Evolutionary conservation across 768 basidiomycete genomes (phyloP), one percentile per base, ranked within the genome.

Genomic region (Termitomyces sp.): DNA sequence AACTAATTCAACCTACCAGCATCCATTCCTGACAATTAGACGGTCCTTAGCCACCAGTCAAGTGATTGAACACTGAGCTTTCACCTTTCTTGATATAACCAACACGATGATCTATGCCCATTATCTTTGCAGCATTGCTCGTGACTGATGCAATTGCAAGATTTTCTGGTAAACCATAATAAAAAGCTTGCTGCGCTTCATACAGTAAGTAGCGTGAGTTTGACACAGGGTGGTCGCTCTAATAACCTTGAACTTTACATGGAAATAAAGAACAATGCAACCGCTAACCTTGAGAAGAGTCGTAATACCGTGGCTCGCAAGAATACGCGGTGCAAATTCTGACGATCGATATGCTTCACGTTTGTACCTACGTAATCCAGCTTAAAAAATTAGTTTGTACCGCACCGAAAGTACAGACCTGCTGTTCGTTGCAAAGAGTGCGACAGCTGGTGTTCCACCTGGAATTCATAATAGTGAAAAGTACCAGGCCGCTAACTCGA

Each of bases 131-230:
- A 36, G 94, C 81, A 46, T 81, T 85, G 32, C 84, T 84, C 0
- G 86, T 96, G 10, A 96, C 87, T 31, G 91, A 84, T 3, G 87
- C 79, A 40, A 96, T 77, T 0, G 94, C 89, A 9, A 85, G 74
- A 56, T 87, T 84, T 7, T 79, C 78, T 37, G 88, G 84, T 5
- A 96, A 79, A 11, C 92, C 92, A 66, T 89, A 92, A 70, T 87
- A 89, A 68, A 89, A 85, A 0, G 89, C 91, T 72, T 91, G 90
- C 67, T 92, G 91, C 4, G 93, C 92, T 71, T 96, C 93, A 65
- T 86, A 90, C 25, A 93, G 69, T 10, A 96, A 79, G 73, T 88
- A 87, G 4, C 93, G 84, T 5, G 88, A 88, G 60, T 93, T 83
- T 51, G 86, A 66, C 2, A 74, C 79, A 1, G 87, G 83, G 65